These are phyloP conservation scores for Candida dendrica DNA, from an alignment of 805 yeast genomes.

Conservation along the genomic window DNA sequence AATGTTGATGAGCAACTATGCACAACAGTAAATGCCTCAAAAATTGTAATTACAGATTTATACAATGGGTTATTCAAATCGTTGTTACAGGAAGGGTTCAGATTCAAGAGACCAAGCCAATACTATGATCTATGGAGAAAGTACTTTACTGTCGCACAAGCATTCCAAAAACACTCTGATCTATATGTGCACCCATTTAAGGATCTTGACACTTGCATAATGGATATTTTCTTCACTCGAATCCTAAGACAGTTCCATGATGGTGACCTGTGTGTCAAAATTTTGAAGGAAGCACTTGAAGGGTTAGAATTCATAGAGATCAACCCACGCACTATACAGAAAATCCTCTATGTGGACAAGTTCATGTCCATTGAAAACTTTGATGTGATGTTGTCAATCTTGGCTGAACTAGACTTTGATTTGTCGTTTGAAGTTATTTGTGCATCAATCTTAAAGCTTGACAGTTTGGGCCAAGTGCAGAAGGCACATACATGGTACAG, in stretches of 20 bases:
- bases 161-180: neutral
- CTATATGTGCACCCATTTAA: too few species aligned
- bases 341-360: neutral
- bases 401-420: conserved; percentile 3
- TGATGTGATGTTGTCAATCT: conserved; percentile 2
- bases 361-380: neutral
- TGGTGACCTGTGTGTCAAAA: neutral
- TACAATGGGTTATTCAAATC: neutral
- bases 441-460: conserved; percentile 5
- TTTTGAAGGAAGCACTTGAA: neutral
- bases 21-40: neutral
- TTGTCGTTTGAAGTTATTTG: conserved; percentile 3
- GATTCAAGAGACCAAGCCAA: neutral
- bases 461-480: conserved; percentile 2
- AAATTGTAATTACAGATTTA: neutral
- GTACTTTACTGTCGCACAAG: neutral
- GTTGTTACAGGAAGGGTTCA: neutral
- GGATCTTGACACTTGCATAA: too few species aligned
- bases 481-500: conserved; percentile 7
- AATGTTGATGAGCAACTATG: too few species aligned
- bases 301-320: neutral
- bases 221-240: neutral
- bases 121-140: neutral
- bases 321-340: neutral
- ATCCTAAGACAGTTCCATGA: neutral